Conservation (phyloP, 148 eudicot species). For the Vaccinium darrowii region DNA sequence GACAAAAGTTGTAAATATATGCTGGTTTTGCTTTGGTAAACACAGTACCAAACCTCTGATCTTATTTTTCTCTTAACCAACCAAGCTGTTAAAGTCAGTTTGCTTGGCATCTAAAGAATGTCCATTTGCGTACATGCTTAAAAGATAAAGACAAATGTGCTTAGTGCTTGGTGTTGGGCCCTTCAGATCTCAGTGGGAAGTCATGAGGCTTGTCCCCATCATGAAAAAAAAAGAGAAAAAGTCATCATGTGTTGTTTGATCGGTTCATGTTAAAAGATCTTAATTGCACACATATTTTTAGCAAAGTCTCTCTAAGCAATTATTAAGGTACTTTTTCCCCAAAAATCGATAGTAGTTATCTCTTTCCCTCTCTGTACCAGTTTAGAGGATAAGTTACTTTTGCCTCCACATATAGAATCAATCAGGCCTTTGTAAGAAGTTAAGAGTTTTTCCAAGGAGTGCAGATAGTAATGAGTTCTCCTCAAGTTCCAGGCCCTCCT, state of each 20-base stretch:
- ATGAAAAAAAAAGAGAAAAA: not conserved
- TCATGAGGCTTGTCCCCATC: constrained; percentile 12
- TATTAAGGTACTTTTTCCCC: not conserved
- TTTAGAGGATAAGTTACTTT: not conserved
- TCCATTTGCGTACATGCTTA: not conserved
- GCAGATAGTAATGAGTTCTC: constrained; percentile 22
- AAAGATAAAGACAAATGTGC: not conserved
- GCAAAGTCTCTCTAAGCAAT: not conserved
- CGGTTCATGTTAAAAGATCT: constrained; percentile 3
- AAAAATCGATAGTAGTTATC: not conserved
- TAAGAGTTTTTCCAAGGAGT: not conserved
- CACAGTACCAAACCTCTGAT: not conserved
- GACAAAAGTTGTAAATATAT: not conserved
- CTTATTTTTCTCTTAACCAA: not conserved
- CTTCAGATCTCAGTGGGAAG: constrained; percentile 6
- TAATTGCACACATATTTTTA: not conserved
- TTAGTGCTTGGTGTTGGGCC: constrained; percentile 7
- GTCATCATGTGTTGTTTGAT: constrained; percentile 7
- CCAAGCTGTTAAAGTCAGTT: not conserved
- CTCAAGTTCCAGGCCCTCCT: constrained; percentile 40
- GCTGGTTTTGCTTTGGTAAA: not conserved
- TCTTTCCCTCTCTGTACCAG: not conserved
- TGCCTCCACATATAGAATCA: not conserved
- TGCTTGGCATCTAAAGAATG: constrained; percentile 6
- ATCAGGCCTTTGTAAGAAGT: not conserved